phyloP scores from a whole-genome alignment of 208 protist genomes.

The Trypanosoma caninum region DNA sequence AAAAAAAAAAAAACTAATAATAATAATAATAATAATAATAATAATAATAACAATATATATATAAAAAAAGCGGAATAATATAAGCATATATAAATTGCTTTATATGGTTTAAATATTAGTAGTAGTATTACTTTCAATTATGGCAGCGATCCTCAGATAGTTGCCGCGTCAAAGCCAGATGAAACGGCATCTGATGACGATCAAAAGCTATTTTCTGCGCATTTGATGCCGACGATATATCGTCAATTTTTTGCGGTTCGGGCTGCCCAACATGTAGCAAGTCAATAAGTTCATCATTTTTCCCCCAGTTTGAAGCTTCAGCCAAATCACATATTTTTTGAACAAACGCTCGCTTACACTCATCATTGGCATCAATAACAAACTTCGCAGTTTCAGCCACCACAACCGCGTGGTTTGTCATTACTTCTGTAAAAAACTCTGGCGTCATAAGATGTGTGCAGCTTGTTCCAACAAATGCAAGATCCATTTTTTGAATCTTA shows the following conservation, averaged over 20 bases:
- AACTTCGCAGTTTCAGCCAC: constrained; percentile 91
- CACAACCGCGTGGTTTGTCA: constrained; percentile 57
- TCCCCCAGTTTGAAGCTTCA: constrained; percentile 37
- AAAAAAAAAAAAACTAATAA: constrained; percentile 4
- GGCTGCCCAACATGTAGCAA: constrained; percentile 57
- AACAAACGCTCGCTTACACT: constrained; percentile 66
- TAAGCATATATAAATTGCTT: constrained; percentile 1
- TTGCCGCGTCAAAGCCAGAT: constrained; percentile 41
- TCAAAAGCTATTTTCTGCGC: constrained; percentile 39
- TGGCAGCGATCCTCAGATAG: background rate
- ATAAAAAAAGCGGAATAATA: background rate
- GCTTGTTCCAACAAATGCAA: constrained; percentile 74
- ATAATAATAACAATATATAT: background rate
- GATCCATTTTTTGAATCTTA: constrained; percentile 41
- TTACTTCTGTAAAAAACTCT: constrained; percentile 36
- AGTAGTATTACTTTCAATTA: too few species aligned
- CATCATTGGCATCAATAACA: constrained; percentile 78
- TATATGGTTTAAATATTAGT: too few species aligned
- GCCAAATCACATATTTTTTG: constrained; percentile 60
- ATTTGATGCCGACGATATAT: constrained; percentile 23
- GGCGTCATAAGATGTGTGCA: constrained; percentile 71
- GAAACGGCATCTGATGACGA: constrained; percentile 62
- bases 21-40: constrained; percentile 4
- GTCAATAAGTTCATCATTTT: constrained; percentile 33
- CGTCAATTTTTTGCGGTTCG: constrained; percentile 29